Base-by-base conservation (phyloP, 352 stramenopile genomes). In the Hyaloperonospora brassicae region DNA sequence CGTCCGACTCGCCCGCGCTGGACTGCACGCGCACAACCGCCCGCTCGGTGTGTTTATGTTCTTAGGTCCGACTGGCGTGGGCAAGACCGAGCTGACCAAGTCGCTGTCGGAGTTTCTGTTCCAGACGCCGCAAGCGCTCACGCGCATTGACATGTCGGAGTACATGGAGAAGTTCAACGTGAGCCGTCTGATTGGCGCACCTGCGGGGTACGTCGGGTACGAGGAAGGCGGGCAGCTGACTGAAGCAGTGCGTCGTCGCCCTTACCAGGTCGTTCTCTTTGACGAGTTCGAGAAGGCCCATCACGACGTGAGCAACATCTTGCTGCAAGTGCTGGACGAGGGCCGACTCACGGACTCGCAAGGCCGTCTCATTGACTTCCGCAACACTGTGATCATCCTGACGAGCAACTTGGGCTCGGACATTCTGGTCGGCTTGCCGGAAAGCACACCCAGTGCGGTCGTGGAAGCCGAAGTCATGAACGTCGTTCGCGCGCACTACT, bases 221-320 rank as follows among this genome's bases (percentile, higher is more conserved):
- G 95, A 98, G 50, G 89, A 98, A 76, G 95, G 96, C 30, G 95
- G 96, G 21, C 89, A 96, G 31, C 72, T 98, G 21, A 98, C 96
- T 0, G 95, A 98, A 61, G 95, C 96, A 5, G 84, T 98, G 22
- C 83, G 94, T 41, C 76, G 93, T 36, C 84, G 89, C 12, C 95
- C 96, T 11, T 98, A 98, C 66, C 87, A 93, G 55, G 94, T 98
- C 4, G 62, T 98, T 23, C 65, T 98, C 1, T 98, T 99, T 64
- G 95, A 98, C 63, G 93, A 98, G 71, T 98, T 98, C 71, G 96
- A 99, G 62, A 99, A 99, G 66, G 94, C 86, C 0, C 95, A 99
- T 68, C 79, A 74, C 21, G 93, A 98, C 60, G 95, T 98, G 24
- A 98, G 95, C 61, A 98, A 98, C 64, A 79, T 98, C 35, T 76